Evolutionary conservation across 805 yeast species (phyloP).

Genomic region (Metschnikowia cerradonensis): DNA sequence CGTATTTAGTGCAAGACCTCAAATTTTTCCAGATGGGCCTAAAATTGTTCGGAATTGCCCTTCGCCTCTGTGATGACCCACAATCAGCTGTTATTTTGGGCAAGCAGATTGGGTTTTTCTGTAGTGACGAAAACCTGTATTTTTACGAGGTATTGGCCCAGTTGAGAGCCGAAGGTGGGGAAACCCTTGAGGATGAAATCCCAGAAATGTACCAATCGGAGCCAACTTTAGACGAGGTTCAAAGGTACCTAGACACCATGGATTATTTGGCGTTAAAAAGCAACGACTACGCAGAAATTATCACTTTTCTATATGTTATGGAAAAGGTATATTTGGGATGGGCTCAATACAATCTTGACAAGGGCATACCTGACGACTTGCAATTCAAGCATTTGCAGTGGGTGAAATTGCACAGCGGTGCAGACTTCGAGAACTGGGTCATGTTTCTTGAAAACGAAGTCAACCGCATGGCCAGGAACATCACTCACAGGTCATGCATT

Average conservation of each 20-base stretch:
- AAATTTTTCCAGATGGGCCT: slow-evolving; percentile 43
- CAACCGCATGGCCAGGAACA: slow-evolving; percentile 30
- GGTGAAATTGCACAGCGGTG: slow-evolving; percentile 51
- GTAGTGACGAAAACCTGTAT: slow-evolving; percentile 47
- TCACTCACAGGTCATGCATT: slow-evolving; percentile 13
- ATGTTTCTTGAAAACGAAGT: slow-evolving; percentile 43
- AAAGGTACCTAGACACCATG: slow-evolving; percentile 34
- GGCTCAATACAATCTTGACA: slow-evolving; percentile 38
- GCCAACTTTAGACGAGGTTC: slow-evolving; percentile 31
- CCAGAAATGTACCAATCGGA: slow-evolving; percentile 18
- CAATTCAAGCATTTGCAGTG: slow-evolving; percentile 48
- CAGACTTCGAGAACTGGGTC: slow-evolving; percentile 46
- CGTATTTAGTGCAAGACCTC: slow-evolving; percentile 48
- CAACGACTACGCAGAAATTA: slow-evolving; percentile 35
- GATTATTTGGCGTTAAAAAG: slow-evolving; percentile 24
- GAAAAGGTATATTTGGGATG: slow-evolving; percentile 50
- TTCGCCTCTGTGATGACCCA: slow-evolving; percentile 40
- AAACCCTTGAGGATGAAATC: slow-evolving; percentile 19
- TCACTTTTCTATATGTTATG: slow-evolving; percentile 44
- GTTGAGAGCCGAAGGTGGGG: slow-evolving; percentile 17
- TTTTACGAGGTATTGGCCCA: slow-evolving; percentile 29
- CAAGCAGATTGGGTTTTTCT: slow-evolving; percentile 49
- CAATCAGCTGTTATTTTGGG: slow-evolving; percentile 38
- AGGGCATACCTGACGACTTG: slow-evolving; percentile 17
- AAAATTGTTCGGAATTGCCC: slow-evolving; percentile 40